Percentiles rank a stretch among this genome's conserved stretches.
Evolutionary conservation across 306 rosid species (phyloP).

Genomic region (Citrullus mucosospermus): DNA sequence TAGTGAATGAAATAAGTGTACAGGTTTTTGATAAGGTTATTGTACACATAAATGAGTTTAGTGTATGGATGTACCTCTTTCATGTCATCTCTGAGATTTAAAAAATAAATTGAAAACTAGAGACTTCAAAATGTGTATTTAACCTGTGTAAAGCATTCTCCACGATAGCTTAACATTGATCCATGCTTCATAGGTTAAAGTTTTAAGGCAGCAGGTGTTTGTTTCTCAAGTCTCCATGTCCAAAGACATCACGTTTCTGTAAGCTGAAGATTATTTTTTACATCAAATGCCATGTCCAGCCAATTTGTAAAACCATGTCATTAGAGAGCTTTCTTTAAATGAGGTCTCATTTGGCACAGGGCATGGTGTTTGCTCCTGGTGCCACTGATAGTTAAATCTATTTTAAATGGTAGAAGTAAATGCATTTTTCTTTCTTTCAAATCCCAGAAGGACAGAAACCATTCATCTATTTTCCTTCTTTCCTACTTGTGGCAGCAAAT

Average conservation of each 20-base stretch:
- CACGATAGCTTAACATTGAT: not conserved
- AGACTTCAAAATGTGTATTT: not conserved
- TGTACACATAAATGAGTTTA: not conserved
- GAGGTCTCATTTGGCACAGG: not conserved
- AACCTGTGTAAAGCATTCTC: not conserved
- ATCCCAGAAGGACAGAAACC: not conserved
- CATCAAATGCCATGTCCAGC: not conserved
- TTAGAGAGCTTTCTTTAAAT: not conserved
- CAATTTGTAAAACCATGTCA: not conserved
- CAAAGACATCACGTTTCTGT: not conserved
- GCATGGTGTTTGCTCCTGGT: slow-evolving; percentile 1
- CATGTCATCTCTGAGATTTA: not conserved
- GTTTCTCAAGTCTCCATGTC: not conserved
- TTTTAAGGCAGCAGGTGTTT: not conserved
- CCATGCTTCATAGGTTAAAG: not conserved
- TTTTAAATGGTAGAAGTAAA: not conserved
- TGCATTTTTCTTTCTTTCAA: not conserved
- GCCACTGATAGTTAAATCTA: not conserved
- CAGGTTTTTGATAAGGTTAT: not conserved
- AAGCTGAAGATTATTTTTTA: not conserved
- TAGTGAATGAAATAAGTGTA: not conserved
- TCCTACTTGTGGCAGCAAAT: slow-evolving; percentile 49
- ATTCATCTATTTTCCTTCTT: slow-evolving; percentile 1
- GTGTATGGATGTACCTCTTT: not conserved
- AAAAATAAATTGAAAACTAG: not conserved